Evolutionary conservation across 257 asterid genomes (phyloP), one percentile per base, ranked within the genome.

Genomic region (Linderniella brevidens): DNA sequence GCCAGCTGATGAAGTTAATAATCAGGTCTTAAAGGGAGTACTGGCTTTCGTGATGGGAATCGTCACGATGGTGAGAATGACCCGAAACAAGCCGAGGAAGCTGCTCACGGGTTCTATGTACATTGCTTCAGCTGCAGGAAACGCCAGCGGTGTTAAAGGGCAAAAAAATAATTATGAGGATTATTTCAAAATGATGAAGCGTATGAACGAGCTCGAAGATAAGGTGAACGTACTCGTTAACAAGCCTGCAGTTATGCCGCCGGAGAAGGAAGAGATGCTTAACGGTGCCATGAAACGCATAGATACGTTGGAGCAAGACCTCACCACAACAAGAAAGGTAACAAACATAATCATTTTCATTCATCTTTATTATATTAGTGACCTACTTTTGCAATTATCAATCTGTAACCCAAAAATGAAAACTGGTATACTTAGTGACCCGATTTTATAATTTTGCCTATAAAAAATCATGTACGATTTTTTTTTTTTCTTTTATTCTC

Each of bases 201-300:
- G 92, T 49, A 67, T 88, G 90, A 77, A 73, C 38, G 94, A 84
- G 43, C 70, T 84, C 3, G 95, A 88, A 66, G 98, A 88, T 52
- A 80, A 66, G 58, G 69, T 88, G 55, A 58, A 47, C 1, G 46
- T 58, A n/a, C 72, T 88, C 3, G 58, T 46, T 67, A 72, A 66
- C 13, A 79, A 75, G 78, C 76, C 92, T 1, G 13, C 58, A 9
- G 14, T 70, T 18, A 75, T 87, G 82, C 83, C 97, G 4, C 78
- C 83, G 0, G 93, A 82, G 55, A 79, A 82, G 43, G 97, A 84
- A 58, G 92, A 80, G 55, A 67, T 78, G 72, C 69, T 88, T n/a
- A 72, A 67, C 35, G 60, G 35, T 9, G 97, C 95, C 58, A 44
- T 84, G 58, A 61, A 58, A 17, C 86, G 90, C 1, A 74, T 88